A percentile compares a stretch with the other conserved stretches of the same genome.
Conservation (phyloP, 345 rosid species). For the Gossypioides kirkii region DNA sequence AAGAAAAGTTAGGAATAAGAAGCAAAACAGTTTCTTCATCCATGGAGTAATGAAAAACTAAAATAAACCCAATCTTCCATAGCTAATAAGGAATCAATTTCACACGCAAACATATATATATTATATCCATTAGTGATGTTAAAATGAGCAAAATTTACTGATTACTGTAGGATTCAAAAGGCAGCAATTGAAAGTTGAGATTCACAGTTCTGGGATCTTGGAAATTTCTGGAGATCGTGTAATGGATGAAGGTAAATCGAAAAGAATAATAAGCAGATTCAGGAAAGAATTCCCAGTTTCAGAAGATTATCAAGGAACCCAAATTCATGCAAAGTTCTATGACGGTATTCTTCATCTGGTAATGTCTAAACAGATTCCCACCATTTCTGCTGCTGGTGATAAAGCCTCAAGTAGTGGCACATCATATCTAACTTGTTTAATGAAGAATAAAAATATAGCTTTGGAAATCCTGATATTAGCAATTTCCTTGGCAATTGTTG, state of each 20-base stretch:
- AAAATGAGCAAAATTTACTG: background rate
- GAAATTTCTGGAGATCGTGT: background rate
- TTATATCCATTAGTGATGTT: background rate
- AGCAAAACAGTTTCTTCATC: background rate
- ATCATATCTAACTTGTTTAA: background rate
- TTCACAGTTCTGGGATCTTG: background rate
- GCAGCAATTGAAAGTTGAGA: background rate
- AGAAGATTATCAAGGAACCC: background rate
- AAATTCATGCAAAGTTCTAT: constrained; percentile 4
- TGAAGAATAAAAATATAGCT: background rate
- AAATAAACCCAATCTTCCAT: background rate
- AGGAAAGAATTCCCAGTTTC: constrained; percentile 5
- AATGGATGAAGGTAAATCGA: background rate
- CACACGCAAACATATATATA: background rate
- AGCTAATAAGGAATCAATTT: background rate
- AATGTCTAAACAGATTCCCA: background rate
- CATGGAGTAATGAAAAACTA: background rate
- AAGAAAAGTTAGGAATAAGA: constrained; percentile 1
- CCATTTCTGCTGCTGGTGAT: background rate
- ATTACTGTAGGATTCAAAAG: constrained; percentile 1
- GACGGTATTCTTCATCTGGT: background rate
- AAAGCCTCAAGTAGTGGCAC: background rate
- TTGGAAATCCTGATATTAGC: background rate
- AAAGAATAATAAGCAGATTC: background rate
- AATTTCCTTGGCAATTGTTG: background rate